Percentiles rank a stretch among this genome's conserved stretches.
phyloP scores from a whole-genome alignment of 345 rosid genomes.

The Crucihimalaya himalaica region DNA sequence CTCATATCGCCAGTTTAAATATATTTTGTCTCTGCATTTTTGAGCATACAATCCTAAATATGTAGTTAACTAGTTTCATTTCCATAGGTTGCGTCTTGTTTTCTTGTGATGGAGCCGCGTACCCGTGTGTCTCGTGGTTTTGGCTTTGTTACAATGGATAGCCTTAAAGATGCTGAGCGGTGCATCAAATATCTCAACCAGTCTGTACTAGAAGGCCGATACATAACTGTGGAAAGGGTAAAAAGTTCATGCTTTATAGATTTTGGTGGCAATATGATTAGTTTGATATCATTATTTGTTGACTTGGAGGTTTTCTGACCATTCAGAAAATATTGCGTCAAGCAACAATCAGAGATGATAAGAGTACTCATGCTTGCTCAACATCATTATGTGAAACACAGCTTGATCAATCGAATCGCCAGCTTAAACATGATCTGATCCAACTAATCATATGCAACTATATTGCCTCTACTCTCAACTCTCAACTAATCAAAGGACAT shows the following conservation, averaged over 20 bases:
- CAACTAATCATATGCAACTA: slow-evolving; percentile 85
- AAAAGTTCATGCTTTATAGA: slow-evolving; percentile 19
- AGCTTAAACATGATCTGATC: slow-evolving; percentile 89
- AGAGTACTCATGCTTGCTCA: slow-evolving; percentile 58
- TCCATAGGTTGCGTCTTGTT: slow-evolving; percentile 78
- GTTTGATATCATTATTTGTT: slow-evolving; percentile 53
- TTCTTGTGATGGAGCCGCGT: slow-evolving; percentile 95
- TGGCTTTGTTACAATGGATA: slow-evolving; percentile 91
- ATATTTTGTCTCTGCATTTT: not conserved
- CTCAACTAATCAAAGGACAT: slow-evolving; percentile 98
- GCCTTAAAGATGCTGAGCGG: slow-evolving; percentile 75
- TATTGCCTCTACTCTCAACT: slow-evolving; percentile 53
- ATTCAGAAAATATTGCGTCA: slow-evolving; percentile 91
- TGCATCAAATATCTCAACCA: slow-evolving; percentile 96
- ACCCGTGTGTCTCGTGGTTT: slow-evolving; percentile 95
- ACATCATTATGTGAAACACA: slow-evolving; percentile 81
- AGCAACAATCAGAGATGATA: slow-evolving; percentile 97
- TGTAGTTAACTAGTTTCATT: slow-evolving; percentile 16
- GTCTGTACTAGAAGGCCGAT: slow-evolving; percentile 92
- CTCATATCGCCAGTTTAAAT: not conserved
- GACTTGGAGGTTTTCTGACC: slow-evolving; percentile 92
- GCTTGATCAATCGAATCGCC: slow-evolving; percentile 81
- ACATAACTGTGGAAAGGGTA: slow-evolving; percentile 99
- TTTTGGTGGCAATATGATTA: slow-evolving; percentile 11
- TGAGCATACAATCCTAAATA: not conserved